Evolutionary conservation across 106 monocot species (phyloP).

Genomic region (Apostasia ramifera): DNA sequence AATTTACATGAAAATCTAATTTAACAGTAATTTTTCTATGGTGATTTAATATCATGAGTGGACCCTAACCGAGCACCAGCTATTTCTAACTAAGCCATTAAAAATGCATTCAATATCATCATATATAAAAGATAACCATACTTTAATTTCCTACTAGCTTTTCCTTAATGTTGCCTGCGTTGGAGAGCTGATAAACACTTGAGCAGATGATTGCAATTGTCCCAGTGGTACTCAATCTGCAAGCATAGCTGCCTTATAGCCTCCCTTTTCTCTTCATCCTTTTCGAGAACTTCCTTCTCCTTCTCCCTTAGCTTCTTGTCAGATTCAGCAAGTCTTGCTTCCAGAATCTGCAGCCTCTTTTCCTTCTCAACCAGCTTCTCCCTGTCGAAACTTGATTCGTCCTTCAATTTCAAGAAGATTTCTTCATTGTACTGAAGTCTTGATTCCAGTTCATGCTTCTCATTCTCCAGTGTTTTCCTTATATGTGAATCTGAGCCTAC

Average conservation of each 20-base stretch:
- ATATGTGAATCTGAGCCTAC: conserved; percentile 12
- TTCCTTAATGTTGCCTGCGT: conserved; percentile 2
- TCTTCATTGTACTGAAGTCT: conserved; percentile 36
- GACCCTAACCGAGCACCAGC: no score
- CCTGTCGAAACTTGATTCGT: conserved; percentile 12
- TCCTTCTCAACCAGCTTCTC: conserved; percentile 22
- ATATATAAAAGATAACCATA: no score
- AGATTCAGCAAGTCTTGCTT: not conserved
- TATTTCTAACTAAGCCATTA: no score
- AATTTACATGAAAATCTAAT: no score
- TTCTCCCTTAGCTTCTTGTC: conserved; percentile 29
- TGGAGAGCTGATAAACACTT: conserved; percentile 11
- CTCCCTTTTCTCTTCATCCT: conserved; percentile 65
- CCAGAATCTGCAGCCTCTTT: conserved; percentile 21
- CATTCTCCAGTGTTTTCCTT: conserved; percentile 29
- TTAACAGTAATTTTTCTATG: no score
- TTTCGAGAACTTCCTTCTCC: conserved; percentile 20
- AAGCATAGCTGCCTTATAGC: conserved; percentile 70
- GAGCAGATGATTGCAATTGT: conserved; percentile 46
- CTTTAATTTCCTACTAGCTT: no score
- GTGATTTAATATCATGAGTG: no score
- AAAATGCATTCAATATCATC: no score
- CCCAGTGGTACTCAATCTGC: conserved; percentile 62
- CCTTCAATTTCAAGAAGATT: conserved; percentile 22
- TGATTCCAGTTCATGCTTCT: conserved; percentile 20